phyloP scores from a whole-genome alignment of 352 stramenopile genomes.

The Pythium myriotylum region DNA sequence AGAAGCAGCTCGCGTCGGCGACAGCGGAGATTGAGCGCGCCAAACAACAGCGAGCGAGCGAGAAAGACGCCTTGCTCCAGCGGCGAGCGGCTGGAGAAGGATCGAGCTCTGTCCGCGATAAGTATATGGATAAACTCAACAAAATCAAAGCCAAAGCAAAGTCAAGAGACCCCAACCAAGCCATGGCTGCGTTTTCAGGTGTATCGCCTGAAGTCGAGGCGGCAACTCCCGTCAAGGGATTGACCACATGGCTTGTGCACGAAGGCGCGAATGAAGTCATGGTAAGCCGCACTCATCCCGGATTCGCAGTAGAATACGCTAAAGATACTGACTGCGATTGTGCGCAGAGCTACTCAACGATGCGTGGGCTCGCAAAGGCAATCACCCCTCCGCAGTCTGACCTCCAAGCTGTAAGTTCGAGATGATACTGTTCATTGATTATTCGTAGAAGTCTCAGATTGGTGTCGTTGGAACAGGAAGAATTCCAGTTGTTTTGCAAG shows the following conservation, averaged over 20 bases:
- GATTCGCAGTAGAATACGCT: too few relatives aligned
- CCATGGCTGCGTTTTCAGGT: conserved; percentile 26
- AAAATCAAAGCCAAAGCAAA: conserved; percentile 64
- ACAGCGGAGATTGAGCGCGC: conserved; percentile 34
- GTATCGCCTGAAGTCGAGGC: conserved; percentile 3
- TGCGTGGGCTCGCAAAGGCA: conserved; percentile 63
- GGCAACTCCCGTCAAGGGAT: conserved; percentile 31
- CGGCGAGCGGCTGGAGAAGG: conserved; percentile 7
- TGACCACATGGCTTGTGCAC: conserved; percentile 78
- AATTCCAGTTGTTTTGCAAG: conserved; percentile 68
- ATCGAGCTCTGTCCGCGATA: conserved; percentile 45
- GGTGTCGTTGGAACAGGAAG: conserved; percentile 37
- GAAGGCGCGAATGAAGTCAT: conserved; percentile 70
- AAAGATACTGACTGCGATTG: too few relatives aligned
- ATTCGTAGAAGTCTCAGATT: not conserved
- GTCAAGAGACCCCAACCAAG: conserved; percentile 31
- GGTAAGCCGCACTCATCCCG: conserved; percentile 31
- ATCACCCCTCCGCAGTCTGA: conserved; percentile 52
- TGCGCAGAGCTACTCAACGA: conserved; percentile 59
- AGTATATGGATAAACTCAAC: conserved; percentile 80
- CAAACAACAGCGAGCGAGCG: conserved; percentile 31
- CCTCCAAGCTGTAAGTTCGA: conserved; percentile 49
- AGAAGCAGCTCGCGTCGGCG: conserved; percentile 57
- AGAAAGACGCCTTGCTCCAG: conserved; percentile 30
- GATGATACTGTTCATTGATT: too few relatives aligned